Conservation (phyloP, 345 rosid species). For the Populus tremula region DNA sequence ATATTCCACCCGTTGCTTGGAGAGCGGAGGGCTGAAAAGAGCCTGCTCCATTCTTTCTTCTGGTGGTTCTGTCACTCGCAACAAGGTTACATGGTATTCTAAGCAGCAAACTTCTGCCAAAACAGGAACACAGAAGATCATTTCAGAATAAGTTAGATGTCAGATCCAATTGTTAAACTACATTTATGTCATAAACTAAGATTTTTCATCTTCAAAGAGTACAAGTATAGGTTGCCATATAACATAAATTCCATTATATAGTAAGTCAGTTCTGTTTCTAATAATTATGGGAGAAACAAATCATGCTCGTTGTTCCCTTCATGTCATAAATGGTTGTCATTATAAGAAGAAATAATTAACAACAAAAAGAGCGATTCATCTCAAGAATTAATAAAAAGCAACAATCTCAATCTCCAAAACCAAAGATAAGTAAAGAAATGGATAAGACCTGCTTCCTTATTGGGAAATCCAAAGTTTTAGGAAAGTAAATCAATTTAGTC, state of each 20-base stretch:
- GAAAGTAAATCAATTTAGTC: neutral
- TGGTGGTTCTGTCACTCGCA: slow-evolving; percentile 65
- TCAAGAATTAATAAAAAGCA: neutral
- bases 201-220: neutral
- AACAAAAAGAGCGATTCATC: neutral
- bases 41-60: slow-evolving; percentile 97
- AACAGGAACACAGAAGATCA: slow-evolving; percentile 4
- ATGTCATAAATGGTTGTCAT: too few relatives aligned
- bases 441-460: neutral
- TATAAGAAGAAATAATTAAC: too few relatives aligned
- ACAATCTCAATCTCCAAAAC: neutral
- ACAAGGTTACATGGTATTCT: slow-evolving; percentile 48
- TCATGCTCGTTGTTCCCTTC: too few relatives aligned
- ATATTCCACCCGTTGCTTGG: slow-evolving; percentile 91
- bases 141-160: slow-evolving; percentile 3
- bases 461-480: neutral
- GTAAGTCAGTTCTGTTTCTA: neutral
- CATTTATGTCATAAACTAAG: neutral
- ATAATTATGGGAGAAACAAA: neutral
- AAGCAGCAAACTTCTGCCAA: slow-evolving; percentile 44
- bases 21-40: slow-evolving; percentile 88
- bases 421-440: neutral
- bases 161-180: slow-evolving; percentile 3
- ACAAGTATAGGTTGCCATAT: too few relatives aligned
- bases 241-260: too few relatives aligned